These are phyloP conservation scores for Pluteus cervinus DNA, from an alignment of 768 basidiomycete species.

Conservation along the genomic window DNA sequence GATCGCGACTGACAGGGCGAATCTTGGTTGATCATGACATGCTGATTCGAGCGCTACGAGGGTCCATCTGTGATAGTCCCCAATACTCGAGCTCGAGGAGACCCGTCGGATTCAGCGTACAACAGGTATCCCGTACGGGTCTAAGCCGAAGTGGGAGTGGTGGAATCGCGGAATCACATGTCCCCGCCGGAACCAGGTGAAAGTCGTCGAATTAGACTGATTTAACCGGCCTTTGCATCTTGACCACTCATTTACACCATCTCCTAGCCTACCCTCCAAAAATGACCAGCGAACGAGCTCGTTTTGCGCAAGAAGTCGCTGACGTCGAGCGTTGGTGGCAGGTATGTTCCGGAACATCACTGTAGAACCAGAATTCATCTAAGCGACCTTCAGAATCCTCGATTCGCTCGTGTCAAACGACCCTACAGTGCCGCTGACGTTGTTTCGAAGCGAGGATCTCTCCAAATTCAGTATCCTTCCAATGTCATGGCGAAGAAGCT, in stretches of 20 bases:
- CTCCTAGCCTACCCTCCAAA: constrained; percentile 9
- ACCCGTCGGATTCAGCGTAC: constrained; percentile 26
- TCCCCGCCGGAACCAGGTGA: constrained; percentile 16
- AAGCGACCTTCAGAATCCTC: constrained; percentile 53
- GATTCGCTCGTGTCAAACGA: constrained; percentile 81
- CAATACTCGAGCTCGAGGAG: too few species aligned
- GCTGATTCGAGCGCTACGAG: too few species aligned
- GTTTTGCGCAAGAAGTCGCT: constrained; percentile 77
- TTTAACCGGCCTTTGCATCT: constrained; percentile 14
- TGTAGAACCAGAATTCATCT: too few species aligned
- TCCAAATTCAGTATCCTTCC: constrained; percentile 83
- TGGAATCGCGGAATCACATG: constrained; percentile 40
- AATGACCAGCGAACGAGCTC: constrained; percentile 63
- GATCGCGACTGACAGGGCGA: too few species aligned
- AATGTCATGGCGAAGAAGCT: constrained; percentile 84
- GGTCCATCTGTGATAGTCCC: too few species aligned
- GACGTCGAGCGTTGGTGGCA: constrained; percentile 91
- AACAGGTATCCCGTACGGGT: constrained; percentile 12
- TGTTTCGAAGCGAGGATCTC: constrained; percentile 87
- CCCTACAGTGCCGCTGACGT: constrained; percentile 93
- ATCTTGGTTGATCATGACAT: too few species aligned
- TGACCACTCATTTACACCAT: constrained; percentile 19
- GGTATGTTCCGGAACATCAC: constrained; percentile 49
- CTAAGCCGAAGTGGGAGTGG: neutral
- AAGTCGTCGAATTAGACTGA: constrained; percentile 16